phyloP scores from a whole-genome alignment of 352 stramenopile genomes.

The Pythium coloratum region DNA sequence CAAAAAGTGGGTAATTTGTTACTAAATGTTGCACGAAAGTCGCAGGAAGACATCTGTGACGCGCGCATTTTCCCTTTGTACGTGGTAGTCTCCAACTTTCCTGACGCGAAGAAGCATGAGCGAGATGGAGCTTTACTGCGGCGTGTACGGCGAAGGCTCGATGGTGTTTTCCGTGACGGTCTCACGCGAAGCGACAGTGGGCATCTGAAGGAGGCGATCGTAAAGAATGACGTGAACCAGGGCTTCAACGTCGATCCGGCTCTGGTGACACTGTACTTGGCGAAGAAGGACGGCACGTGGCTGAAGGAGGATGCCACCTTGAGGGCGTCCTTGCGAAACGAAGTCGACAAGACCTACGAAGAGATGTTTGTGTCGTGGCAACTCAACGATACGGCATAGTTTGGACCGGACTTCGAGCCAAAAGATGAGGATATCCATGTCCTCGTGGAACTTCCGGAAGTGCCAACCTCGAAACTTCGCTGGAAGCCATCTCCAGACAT shows the following conservation, averaged over 20 bases:
- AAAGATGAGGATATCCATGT: too few relatives aligned
- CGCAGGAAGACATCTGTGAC: too few relatives aligned
- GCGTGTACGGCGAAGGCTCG: slow-evolving; percentile 13
- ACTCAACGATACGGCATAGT: slow-evolving; percentile 14
- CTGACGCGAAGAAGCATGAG: too few relatives aligned
- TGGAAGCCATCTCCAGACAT: neutral
- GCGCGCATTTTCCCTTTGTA: too few relatives aligned
- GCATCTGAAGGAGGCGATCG: slow-evolving; percentile 7
- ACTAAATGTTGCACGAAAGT: too few relatives aligned
- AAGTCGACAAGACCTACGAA: slow-evolving; percentile 9
- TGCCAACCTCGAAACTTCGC: too few relatives aligned
- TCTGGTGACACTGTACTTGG: slow-evolving; percentile 11
- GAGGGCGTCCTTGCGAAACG: slow-evolving; percentile 9
- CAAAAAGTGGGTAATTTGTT: too few relatives aligned
- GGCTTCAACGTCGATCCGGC: slow-evolving; percentile 8
- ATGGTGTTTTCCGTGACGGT: slow-evolving; percentile 12
- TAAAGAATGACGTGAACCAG: neutral
- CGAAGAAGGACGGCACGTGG: slow-evolving; percentile 17
- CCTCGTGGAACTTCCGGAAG: slow-evolving; percentile 12
- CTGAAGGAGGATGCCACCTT: slow-evolving; percentile 8
- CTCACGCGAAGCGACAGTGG: slow-evolving; percentile 10
- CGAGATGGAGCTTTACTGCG: neutral
- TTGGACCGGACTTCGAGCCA: slow-evolving; percentile 23
- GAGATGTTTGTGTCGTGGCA: slow-evolving; percentile 14
- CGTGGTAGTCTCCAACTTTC: too few relatives aligned